These are phyloP conservation scores for Byssothecium circinans DNA, from an alignment of 2,329 filamentous ascomycete genomes.

Conservation along the genomic window DNA sequence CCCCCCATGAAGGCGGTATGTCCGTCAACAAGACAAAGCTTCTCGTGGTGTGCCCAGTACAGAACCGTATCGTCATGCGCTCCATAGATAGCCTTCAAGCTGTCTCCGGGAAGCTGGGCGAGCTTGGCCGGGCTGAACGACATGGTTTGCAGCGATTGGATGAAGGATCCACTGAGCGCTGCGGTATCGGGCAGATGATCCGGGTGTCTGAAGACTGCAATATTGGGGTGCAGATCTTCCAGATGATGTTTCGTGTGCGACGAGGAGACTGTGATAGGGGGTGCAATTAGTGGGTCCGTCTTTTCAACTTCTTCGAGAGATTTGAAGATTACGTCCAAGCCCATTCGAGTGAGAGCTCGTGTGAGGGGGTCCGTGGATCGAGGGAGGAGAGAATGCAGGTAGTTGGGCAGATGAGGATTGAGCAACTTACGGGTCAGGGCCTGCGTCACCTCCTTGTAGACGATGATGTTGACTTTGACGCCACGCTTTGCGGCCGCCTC, in stretches of 20 bases:
- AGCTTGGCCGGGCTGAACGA: constrained; percentile 58
- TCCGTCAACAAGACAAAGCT: constrained; percentile 81
- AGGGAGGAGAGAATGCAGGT: constrained; percentile 49
- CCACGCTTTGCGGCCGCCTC: constrained; percentile 80
- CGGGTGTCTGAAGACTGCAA: constrained; percentile 86
- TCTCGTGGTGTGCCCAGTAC: constrained; percentile 94
- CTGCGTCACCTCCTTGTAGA: constrained; percentile 84
- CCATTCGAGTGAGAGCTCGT: constrained; percentile 44
- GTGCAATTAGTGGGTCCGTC: constrained; percentile 49
- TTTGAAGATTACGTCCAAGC: constrained; percentile 48
- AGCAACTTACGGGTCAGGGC: constrained; percentile 72
- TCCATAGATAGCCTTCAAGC: constrained; percentile 78
- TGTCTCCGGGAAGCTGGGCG: constrained; percentile 69
- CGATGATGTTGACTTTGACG: constrained; percentile 80
- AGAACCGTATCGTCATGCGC: constrained; percentile 78
- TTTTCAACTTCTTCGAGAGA: constrained; percentile 50
- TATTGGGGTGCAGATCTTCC: constrained; percentile 78
- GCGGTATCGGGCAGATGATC: constrained; percentile 79
- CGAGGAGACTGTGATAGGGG: constrained; percentile 58
- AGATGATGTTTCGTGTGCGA: constrained; percentile 78
- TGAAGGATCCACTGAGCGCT: constrained; percentile 62
- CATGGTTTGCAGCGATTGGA: constrained; percentile 58
- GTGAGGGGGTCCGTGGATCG: constrained; percentile 46
- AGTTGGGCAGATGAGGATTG: constrained; percentile 46
- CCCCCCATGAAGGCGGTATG: constrained; percentile 86